phyloP scores from a whole-genome alignment of 1,284 basidiomycete species.

The Ustilago bromivora region DNA sequence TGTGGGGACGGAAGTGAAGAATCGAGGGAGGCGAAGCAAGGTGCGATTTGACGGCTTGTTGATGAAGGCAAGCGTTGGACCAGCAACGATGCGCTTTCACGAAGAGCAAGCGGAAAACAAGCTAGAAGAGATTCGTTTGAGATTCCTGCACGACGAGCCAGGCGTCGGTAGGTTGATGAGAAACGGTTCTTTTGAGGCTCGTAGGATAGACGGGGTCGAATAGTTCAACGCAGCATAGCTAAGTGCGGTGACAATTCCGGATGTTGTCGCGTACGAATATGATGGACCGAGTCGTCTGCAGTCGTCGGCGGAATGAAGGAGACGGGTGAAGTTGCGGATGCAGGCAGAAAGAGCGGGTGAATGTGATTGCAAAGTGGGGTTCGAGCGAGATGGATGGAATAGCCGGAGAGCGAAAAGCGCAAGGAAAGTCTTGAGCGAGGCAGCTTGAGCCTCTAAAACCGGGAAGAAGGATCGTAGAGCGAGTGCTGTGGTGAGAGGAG shows the following conservation, averaged over 20 bases:
- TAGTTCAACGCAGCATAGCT: slow-evolving; percentile 18
- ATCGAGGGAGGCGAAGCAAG: slow-evolving; percentile 27
- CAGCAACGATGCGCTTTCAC: slow-evolving; percentile 19
- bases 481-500: background rate
- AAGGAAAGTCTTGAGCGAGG: background rate
- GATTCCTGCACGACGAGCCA: slow-evolving; percentile 15
- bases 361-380: background rate
- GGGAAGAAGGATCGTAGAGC: background rate
- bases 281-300: background rate
- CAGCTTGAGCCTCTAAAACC: too few relatives aligned
- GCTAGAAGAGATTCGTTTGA: background rate
- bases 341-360: background rate
- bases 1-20: background rate
- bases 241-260: background rate
- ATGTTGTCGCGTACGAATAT: background rate
- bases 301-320: background rate
- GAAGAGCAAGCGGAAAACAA: background rate
- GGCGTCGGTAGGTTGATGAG: slow-evolving; percentile 13
- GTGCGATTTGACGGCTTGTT: slow-evolving; percentile 25
- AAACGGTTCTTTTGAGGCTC: background rate
- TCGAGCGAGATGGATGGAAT: background rate
- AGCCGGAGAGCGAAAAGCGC: background rate
- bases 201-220: background rate
- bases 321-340: background rate
- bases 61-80: slow-evolving; percentile 19